Conservation (phyloP, 495 filamentous ascomycete genomes). For the Aspergillus sclerotioniger region DNA sequence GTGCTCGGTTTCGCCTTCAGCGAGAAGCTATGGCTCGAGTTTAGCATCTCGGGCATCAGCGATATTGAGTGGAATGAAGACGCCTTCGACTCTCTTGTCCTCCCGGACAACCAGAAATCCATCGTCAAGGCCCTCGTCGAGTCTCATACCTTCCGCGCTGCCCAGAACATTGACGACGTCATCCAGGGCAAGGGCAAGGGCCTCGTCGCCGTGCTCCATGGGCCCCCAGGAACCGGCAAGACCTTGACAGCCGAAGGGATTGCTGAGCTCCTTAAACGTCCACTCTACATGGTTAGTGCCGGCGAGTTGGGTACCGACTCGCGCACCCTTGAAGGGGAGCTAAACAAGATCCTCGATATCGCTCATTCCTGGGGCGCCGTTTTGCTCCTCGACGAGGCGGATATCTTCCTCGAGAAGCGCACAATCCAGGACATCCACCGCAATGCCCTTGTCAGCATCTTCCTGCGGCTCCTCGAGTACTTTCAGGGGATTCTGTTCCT, state of each 20-base stretch:
- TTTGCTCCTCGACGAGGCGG: constrained; percentile 73
- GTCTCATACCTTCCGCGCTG: constrained; percentile 76
- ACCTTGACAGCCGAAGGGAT: constrained; percentile 88
- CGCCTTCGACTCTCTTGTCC: constrained; percentile 76
- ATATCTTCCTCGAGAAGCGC: constrained; percentile 76
- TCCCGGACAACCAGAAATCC: constrained; percentile 71
- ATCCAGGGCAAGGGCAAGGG: constrained; percentile 78
- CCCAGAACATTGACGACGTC: constrained; percentile 80
- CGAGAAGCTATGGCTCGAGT: constrained; percentile 91
- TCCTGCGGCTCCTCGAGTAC: constrained; percentile 68
- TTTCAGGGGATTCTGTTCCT: constrained; percentile 81
- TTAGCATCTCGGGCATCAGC: constrained; percentile 76
- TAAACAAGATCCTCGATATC: constrained; percentile 83
- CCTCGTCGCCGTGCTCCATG: constrained; percentile 73
- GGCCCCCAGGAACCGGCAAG: constrained; percentile 85
- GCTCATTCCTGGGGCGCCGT: constrained; percentile 86
- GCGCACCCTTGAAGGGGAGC: constrained; percentile 70
- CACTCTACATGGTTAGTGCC: constrained; percentile 80
- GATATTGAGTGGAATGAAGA: constrained; percentile 80
- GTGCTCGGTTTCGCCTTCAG: constrained; percentile 90
- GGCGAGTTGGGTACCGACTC: constrained; percentile 82
- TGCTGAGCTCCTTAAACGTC: constrained; percentile 75
- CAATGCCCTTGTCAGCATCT: constrained; percentile 76
- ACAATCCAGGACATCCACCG: constrained; percentile 68
- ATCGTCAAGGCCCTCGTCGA: constrained; percentile 80